Base-by-base conservation (phyloP, 2,329 filamentous ascomycete genomes). In the Clarireedia monteithiana region DNA sequence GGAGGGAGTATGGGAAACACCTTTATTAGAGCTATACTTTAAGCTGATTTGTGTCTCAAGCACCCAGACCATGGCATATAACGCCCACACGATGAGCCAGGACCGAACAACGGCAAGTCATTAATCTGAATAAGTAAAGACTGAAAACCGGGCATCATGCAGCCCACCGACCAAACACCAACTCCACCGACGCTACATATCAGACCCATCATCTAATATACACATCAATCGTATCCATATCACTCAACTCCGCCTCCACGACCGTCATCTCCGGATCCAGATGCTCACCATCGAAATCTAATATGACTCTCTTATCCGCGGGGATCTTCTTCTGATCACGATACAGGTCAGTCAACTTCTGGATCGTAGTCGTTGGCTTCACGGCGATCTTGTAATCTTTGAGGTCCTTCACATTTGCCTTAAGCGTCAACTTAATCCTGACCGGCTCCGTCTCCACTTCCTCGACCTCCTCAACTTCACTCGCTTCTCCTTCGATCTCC, bases 171-270 rank as follows among this genome's bases (percentile, higher is more conserved):
- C 9, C 9, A 34, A 34, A 34, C 30, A 34, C 30, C 30, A 34
- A 34, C 30, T 34, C 30, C 30, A 34, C 30, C 10, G 12, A 34
- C 10, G 9, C 9, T 34, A 34, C 30, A 12, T 34, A 34, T 34
- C 30, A 34, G 30, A 34, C 10, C 12, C 20, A 56, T 61, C 52
- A 68, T 47, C 57, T 52, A 20, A 69, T 59, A 55, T 69, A 64
- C 23, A 94, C 86, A 69, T 95, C 89, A 36, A 95, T 74, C 27
- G 79, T 77, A 68, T 92, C 88, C 74, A 84, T 77, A 64, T 95
- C 86, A 47, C 82, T 82, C 42, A 95, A 81, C 17, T 90, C 89
- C 2, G 84, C 79, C 38, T 88, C 83, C 46, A 75, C 75, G 47
- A 94, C 76, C 2, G 77, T 80, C 30, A 74, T 72, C 1, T 82